These are phyloP conservation scores for Excoecaria agallocha DNA, from an alignment of 345 rosid genomes.

Conservation along the genomic window DNA sequence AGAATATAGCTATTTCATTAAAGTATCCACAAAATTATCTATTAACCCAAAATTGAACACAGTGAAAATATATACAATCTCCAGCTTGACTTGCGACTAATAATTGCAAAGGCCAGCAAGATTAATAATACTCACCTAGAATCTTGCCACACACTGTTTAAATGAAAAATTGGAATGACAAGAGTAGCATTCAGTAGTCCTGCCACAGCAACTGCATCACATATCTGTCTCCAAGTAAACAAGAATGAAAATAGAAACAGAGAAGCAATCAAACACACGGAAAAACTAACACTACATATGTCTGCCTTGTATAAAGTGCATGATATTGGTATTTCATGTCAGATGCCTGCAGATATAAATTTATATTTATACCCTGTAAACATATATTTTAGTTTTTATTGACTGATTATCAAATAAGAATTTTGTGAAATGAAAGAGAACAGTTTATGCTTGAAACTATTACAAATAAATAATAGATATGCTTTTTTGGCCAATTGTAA, in stretches of 20 bases:
- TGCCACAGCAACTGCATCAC: constrained; percentile 99
- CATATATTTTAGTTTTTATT: too few relatives aligned
- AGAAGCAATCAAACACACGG: not conserved
- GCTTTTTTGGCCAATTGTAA: too few relatives aligned
- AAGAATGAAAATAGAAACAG: not conserved
- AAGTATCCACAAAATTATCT: not conserved
- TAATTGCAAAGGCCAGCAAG: not conserved
- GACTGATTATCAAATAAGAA: too few relatives aligned
- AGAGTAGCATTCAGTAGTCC: constrained; percentile 95
- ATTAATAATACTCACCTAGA: constrained; percentile 62
- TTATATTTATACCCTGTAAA: too few relatives aligned
- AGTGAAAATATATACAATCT: not conserved
- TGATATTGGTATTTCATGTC: not conserved
- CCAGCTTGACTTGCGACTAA: not conserved
- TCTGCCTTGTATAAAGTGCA: not conserved
- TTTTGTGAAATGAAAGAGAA: too few relatives aligned
- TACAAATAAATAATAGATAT: too few relatives aligned
- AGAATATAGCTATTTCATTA: not conserved
- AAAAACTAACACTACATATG: not conserved
- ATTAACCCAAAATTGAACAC: not conserved
- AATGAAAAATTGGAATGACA: constrained; percentile 87
- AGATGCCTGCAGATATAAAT: not conserved
- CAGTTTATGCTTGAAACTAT: too few relatives aligned
- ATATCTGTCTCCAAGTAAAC: constrained; percentile 46
- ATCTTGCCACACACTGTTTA: constrained; percentile 98